These are phyloP conservation scores for Furcasterigmium furcatum DNA, from an alignment of 2,329 filamentous ascomycete genomes.

Conservation along the genomic window DNA sequence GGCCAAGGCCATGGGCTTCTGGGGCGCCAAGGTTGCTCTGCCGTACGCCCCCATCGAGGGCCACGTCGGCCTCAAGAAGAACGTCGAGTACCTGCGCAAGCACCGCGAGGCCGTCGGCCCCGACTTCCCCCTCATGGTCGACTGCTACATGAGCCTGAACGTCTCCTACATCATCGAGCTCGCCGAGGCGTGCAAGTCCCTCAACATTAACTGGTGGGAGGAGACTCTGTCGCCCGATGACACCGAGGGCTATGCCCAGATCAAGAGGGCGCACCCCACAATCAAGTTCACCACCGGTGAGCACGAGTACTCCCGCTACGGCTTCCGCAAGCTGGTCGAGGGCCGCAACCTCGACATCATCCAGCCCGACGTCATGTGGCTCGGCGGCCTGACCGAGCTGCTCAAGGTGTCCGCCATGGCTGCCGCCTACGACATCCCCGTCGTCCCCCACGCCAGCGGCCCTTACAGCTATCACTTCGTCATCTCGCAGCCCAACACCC, in stretches of 20 bases:
- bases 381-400: slow-evolving; percentile 87
- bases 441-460: slow-evolving; percentile 91
- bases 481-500: slow-evolving; percentile 86
- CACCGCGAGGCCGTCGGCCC: slow-evolving; percentile 83
- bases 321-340: slow-evolving; percentile 92
- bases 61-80: slow-evolving; percentile 77
- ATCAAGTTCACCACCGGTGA: slow-evolving; percentile 95
- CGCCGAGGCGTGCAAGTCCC: slow-evolving; percentile 75
- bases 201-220: slow-evolving; percentile 97
- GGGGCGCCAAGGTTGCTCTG: slow-evolving; percentile 84
- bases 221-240: slow-evolving; percentile 91
- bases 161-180: slow-evolving; percentile 91
- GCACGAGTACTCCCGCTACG: slow-evolving; percentile 92
- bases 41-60: slow-evolving; percentile 90
- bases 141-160: slow-evolving; percentile 96
- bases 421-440: slow-evolving; percentile 88
- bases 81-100: slow-evolving; percentile 82
- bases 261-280: slow-evolving; percentile 87
- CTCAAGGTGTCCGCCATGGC: slow-evolving; percentile 87
- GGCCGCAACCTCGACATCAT: slow-evolving; percentile 90
- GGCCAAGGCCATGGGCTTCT: slow-evolving; percentile 84
- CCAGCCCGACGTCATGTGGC: slow-evolving; percentile 97
- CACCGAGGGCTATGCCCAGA: slow-evolving; percentile 82
- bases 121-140: slow-evolving; percentile 90
- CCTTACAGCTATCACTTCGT: slow-evolving; percentile 97